These are phyloP conservation scores for Tetrastigma voinierianum DNA, from an alignment of 164 flowering plant genomes.

Conservation along the genomic window DNA sequence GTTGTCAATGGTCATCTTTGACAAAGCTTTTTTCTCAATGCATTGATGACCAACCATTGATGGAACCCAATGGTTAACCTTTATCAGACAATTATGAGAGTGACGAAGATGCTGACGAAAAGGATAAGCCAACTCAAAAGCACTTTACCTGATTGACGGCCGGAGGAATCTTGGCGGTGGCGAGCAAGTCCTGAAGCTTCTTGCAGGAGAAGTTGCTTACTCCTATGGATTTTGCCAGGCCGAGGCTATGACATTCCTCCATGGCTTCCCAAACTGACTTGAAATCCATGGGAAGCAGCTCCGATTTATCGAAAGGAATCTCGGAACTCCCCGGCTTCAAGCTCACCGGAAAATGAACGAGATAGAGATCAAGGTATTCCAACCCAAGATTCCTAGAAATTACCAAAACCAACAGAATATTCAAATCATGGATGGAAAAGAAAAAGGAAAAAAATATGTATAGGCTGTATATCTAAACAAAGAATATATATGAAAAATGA, in stretches of 20 bases:
- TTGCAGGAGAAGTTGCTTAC: constrained; percentile 1
- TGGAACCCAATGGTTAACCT: too few relatives aligned
- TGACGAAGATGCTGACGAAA: too few relatives aligned
- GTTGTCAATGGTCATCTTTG: too few relatives aligned
- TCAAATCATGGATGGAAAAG: too few relatives aligned
- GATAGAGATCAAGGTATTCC: constrained; percentile 3
- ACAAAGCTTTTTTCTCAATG: too few relatives aligned
- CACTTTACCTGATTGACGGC: not conserved
- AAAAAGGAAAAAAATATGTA: too few relatives aligned
- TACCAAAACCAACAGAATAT: too few relatives aligned
- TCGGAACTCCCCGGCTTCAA: not conserved
- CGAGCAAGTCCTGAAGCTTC: not conserved
- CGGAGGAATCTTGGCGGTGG: not conserved
- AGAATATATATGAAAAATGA: too few relatives aligned
- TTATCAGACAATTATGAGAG: too few relatives aligned
- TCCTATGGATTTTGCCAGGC: not conserved
- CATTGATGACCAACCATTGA: too few relatives aligned
- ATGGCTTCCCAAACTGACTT: not conserved
- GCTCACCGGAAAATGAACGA: not conserved
- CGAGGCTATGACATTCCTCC: not conserved
- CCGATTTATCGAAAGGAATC: not conserved
- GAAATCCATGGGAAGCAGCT: constrained; percentile 1
- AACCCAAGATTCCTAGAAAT: not conserved
- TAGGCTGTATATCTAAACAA: too few relatives aligned
- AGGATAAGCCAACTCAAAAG: too few relatives aligned